Evolutionary conservation across 192 early-diverging fungal genomes (phyloP).

Genomic region (Funneliformis mosseae): DNA sequence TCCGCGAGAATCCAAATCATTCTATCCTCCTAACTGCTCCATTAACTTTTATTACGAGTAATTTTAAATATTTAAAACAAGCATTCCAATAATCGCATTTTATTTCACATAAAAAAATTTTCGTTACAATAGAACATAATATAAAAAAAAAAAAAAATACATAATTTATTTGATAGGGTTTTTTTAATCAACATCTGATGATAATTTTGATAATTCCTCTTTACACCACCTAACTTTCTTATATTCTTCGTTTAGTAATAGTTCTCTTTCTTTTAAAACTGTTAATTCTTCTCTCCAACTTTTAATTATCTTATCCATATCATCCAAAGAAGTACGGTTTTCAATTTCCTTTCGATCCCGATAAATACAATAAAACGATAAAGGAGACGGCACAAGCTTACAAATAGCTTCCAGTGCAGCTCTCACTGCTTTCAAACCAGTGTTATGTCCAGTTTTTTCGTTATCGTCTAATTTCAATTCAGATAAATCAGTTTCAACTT

Average conservation of each 20-base stretch:
- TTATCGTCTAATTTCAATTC: not conserved
- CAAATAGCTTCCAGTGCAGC: not conserved
- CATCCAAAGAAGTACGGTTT: not conserved
- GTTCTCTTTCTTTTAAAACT: not conserved
- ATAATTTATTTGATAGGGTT: too few species aligned
- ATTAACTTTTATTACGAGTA: too few species aligned
- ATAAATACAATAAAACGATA: constrained; percentile 15
- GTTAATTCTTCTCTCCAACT: not conserved
- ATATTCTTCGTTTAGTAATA: not conserved
- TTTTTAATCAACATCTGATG: not conserved
- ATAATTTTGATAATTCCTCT: not conserved
- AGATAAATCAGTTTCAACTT: not conserved
- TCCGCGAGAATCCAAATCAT: too few species aligned
- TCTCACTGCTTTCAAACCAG: not conserved
- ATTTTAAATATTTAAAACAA: too few species aligned
- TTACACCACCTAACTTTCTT: not conserved
- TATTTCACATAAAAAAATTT: too few species aligned
- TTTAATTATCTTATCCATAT: constrained; percentile 12
- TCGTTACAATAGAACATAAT: too few species aligned
- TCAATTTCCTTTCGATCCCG: not conserved
- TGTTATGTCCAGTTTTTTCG: not conserved
- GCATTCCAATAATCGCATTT: too few species aligned
- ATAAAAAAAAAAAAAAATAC: too few species aligned
- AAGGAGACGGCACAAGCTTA: constrained; percentile 5
- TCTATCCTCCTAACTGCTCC: too few species aligned